Percentiles rank a stretch among this genome's conserved stretches.
phyloP scores from a whole-genome alignment of 257 asterid genomes.

The Jacaranda copaia region DNA sequence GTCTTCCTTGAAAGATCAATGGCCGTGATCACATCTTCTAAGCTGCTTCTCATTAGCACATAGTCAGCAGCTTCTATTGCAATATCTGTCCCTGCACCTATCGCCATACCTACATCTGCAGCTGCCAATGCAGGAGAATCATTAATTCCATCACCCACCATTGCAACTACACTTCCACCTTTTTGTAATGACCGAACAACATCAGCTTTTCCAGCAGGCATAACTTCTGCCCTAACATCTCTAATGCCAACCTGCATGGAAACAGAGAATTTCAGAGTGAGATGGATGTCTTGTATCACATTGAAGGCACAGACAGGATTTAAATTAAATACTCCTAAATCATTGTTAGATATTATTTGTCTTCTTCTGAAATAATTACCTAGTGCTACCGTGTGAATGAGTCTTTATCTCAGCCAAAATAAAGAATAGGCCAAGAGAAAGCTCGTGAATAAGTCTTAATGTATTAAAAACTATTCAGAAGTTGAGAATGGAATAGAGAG shows the following conservation, averaged over 20 bases:
- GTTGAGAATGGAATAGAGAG: background rate
- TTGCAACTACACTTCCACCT: constrained; percentile 65
- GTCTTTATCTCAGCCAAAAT: background rate
- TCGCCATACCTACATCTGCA: constrained; percentile 81
- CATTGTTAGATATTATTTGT: too few species aligned
- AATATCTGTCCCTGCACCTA: constrained; percentile 79
- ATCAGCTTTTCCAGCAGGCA: constrained; percentile 82
- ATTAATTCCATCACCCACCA: constrained; percentile 82
- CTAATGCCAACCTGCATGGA: constrained; percentile 63
- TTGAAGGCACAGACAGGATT: background rate
- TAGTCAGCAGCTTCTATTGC: constrained; percentile 81
- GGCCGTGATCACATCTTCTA: constrained; percentile 76
- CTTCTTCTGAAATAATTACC: background rate
- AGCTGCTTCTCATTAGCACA: constrained; percentile 66
- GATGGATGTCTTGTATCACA: background rate
- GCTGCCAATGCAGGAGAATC: constrained; percentile 83
- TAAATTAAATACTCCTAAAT: too few species aligned
- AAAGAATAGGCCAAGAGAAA: background rate
- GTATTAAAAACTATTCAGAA: background rate
- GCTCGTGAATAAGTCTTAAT: background rate
- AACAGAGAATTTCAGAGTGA: background rate
- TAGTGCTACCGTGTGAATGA: background rate
- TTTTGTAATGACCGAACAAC: constrained; percentile 64
- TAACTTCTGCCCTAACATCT: constrained; percentile 74
- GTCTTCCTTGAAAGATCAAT: constrained; percentile 74